Evolutionary conservation across 2,329 filamentous ascomycete species (phyloP).

Genomic region (Polytolypa hystricis): DNA sequence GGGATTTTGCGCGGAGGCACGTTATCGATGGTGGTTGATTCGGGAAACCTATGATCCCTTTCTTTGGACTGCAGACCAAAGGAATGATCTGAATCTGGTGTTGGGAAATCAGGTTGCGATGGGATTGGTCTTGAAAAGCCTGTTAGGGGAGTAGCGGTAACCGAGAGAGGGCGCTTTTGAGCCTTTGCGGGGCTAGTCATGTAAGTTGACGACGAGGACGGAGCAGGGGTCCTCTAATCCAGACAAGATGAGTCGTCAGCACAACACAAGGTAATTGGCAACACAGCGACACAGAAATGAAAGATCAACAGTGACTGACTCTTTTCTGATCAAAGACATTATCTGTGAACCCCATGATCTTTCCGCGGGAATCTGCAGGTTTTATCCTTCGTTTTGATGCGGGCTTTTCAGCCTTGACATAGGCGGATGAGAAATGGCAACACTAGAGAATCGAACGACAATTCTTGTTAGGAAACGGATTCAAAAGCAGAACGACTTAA

Average conservation of each 20-base stretch:
- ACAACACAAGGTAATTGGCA: background rate
- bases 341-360: conserved; percentile 25
- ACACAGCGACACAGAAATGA: background rate
- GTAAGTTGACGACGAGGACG: conserved; percentile 6
- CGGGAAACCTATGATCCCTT: background rate
- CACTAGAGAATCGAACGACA: conserved; percentile 14
- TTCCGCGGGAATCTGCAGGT: conserved; percentile 22
- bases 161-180: conserved; percentile 9
- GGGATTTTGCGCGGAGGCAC: conserved; percentile 4
- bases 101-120: conserved; percentile 2
- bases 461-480: no score
- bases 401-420: conserved; percentile 25
- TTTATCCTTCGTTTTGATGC: conserved; percentile 22
- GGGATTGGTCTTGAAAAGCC: background rate
- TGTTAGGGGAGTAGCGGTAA: conserved; percentile 1
- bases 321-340: conserved; percentile 29
- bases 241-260: conserved; percentile 1
- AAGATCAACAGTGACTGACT: conserved; percentile 10
- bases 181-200: conserved; percentile 4
- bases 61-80: conserved; percentile 1
- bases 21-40: background rate
- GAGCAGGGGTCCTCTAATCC: conserved; percentile 8
- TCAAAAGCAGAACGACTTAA: background rate
- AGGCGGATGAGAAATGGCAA: conserved; percentile 24
- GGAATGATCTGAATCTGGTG: conserved; percentile 4